phyloP scores from a whole-genome alignment of 345 rosid species.

The Firmiana major region DNA sequence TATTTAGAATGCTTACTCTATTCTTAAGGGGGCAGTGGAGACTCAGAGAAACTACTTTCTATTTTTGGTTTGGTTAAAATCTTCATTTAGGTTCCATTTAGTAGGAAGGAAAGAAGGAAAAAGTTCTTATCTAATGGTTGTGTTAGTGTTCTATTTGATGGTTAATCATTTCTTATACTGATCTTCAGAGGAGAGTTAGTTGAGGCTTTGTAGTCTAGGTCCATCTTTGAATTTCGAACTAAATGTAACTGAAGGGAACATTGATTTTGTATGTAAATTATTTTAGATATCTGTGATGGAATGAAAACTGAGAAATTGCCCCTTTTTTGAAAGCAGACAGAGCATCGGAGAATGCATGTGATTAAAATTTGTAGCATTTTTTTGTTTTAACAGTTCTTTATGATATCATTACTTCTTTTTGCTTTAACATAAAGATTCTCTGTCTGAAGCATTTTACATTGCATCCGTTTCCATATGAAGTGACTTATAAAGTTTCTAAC shows the following conservation, averaged over 20 bases:
- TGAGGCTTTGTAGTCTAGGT: background rate
- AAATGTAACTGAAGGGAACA: background rate
- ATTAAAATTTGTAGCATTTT: background rate
- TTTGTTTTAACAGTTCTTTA: background rate
- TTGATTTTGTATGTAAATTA: background rate
- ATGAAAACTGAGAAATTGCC: background rate
- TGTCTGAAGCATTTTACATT: constrained; percentile 6
- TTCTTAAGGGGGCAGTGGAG: background rate
- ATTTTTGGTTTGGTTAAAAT: background rate
- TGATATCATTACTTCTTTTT: background rate
- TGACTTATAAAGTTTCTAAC: constrained; percentile 25
- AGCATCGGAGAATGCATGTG: background rate
- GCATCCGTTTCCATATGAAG: background rate
- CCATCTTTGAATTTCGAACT: background rate
- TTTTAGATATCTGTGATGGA: background rate
- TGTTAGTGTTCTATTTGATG: background rate
- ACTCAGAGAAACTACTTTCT: background rate
- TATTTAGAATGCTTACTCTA: background rate
- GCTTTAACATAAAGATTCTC: background rate
- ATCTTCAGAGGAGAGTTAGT: background rate
- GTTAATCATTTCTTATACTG: background rate
- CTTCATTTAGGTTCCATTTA: background rate
- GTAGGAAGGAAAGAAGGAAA: too few relatives aligned
- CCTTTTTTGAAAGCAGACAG: background rate
- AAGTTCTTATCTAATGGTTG: too few relatives aligned